Evolutionary conservation across 2,329 filamentous ascomycete species (phyloP), one percentile per base, ranked within the genome.

Genomic region (Colletotrichum nymphaeae): DNA sequence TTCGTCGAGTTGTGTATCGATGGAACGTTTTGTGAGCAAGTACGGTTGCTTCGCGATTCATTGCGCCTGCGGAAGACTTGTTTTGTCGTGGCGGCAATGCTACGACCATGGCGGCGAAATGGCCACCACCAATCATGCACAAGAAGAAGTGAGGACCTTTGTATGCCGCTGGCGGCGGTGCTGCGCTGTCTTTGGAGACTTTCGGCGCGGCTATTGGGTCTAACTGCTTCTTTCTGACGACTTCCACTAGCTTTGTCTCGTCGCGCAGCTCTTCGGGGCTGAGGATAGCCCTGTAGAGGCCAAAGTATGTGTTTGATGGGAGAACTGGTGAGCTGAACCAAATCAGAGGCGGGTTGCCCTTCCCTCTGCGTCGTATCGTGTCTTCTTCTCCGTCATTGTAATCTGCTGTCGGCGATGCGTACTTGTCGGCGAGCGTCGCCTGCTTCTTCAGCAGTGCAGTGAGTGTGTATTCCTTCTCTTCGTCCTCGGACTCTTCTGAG

Each of bases 1-100:
- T 99, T 76, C 97, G 90, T 76, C 97, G 89, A 6, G 97, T 99
- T 0, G 97, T 99, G 80, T 99, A 99, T 70, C 97, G 90, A 82
- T 99, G 97, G 82, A 98, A 99, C 0, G 96, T 98, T 86, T 99
- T 99, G 83, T 98, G 96, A 0, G 95, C 96, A 57, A 98, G 88
- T 0, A 98, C 94, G 0, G 93, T 93, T 6, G 96, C 95, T 79
- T 97, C 94, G 66, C 94, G 89, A 76, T 97, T 95, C 80, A 97
- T 90, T 1, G 93, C 88, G 0, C 93, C 93, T 19, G 89, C 86
- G 3, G 87, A 86, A 65, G 91, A 90, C 80, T 94, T 96, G 49
- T 91, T 90, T 66, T 93, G 86, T 75, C 95, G 94, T 0, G 97
- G 95, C 0, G 94, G 91, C 4, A 98, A 88, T 0, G 95, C 95